Evolutionary conservation across 768 basidiomycete species (phyloP).

Genomic region (Ephemerocybe angulata): DNA sequence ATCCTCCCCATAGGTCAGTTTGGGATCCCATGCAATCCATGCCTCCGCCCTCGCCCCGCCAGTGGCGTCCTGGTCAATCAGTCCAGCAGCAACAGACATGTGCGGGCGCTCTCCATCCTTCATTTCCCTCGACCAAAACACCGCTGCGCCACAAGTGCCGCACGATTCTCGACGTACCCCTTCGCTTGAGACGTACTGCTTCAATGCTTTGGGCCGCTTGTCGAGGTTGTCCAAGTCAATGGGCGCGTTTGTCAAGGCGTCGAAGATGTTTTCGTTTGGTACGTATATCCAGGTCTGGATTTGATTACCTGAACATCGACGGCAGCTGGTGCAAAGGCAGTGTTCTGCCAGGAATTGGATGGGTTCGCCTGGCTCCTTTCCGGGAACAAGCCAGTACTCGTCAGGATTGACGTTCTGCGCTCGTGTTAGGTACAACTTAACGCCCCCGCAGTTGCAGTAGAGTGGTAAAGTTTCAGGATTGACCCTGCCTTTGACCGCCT

Average conservation of each 20-base stretch:
- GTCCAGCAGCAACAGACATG: constrained; percentile 4
- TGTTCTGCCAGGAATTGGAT: constrained; percentile 23
- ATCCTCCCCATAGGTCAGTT: background rate
- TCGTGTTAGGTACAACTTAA: constrained; percentile 11
- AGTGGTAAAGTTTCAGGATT: constrained; percentile 2
- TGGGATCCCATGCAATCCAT: constrained; percentile 6
- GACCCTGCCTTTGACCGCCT: background rate
- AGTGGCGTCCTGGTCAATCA: constrained; percentile 5
- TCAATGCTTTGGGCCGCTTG: constrained; percentile 10
- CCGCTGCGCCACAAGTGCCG: constrained; percentile 17
- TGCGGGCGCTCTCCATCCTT: background rate
- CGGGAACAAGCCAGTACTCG: constrained; percentile 27
- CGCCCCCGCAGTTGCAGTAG: constrained; percentile 17
- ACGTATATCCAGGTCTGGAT: constrained; percentile 26
- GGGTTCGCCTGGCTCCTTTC: constrained; percentile 9
- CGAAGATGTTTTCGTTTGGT: constrained; percentile 19
- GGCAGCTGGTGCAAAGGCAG: constrained; percentile 26
- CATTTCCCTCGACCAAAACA: constrained; percentile 15
- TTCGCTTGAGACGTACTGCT: constrained; percentile 15
- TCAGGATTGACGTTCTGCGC: constrained; percentile 11
- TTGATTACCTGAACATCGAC: constrained; percentile 21
- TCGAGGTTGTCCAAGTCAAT: constrained; percentile 10
- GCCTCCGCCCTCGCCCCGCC: constrained; percentile 10
- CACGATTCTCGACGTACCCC: constrained; percentile 17
- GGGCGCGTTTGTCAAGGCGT: constrained; percentile 9